Conservation (phyloP, 768 basidiomycete genomes). For the Rhizopogon rudus region DNA sequence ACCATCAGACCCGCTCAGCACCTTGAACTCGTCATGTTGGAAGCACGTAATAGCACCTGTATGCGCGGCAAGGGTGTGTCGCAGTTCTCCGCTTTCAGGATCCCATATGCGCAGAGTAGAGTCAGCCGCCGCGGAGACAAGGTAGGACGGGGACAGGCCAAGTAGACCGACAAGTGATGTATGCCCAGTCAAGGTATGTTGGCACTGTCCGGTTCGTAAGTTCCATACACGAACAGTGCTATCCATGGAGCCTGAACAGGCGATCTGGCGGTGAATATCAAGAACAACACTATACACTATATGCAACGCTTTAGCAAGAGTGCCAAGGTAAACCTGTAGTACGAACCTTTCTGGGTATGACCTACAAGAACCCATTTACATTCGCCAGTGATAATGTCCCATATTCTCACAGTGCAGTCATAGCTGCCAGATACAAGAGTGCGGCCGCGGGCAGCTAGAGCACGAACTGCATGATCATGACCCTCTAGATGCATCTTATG, state of each 20-base stretch:
- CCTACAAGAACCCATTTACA: constrained; percentile 80
- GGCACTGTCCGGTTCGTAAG: constrained; percentile 72
- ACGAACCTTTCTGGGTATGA: constrained; percentile 86
- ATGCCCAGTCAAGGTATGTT: constrained; percentile 82
- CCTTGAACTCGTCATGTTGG: constrained; percentile 97
- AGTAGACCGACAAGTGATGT: constrained; percentile 93
- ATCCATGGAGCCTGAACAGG: constrained; percentile 98
- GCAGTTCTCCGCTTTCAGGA: constrained; percentile 73
- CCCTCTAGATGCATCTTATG: constrained; percentile 82
- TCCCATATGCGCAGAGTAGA: constrained; percentile 95
- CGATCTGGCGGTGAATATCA: constrained; percentile 80
- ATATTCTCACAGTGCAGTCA: constrained; percentile 91
- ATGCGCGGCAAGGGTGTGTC: constrained; percentile 83
- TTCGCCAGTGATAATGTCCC: constrained; percentile 84
- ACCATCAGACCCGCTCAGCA: constrained; percentile 92
- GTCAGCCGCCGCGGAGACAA: constrained; percentile 96
- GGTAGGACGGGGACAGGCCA: constrained; percentile 80
- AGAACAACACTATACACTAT: constrained; percentile 94
- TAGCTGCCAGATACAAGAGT: constrained; percentile 95
- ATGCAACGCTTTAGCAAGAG: constrained; percentile 5
- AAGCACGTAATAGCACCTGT: constrained; percentile 99
- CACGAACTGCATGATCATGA: constrained; percentile 88
- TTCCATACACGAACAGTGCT: constrained; percentile 96
- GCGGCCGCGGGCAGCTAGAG: constrained; percentile 85
- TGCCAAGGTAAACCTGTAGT: background rate